phyloP scores from a whole-genome alignment of 345 rosid genomes.

The Lagerstroemia speciosa region DNA sequence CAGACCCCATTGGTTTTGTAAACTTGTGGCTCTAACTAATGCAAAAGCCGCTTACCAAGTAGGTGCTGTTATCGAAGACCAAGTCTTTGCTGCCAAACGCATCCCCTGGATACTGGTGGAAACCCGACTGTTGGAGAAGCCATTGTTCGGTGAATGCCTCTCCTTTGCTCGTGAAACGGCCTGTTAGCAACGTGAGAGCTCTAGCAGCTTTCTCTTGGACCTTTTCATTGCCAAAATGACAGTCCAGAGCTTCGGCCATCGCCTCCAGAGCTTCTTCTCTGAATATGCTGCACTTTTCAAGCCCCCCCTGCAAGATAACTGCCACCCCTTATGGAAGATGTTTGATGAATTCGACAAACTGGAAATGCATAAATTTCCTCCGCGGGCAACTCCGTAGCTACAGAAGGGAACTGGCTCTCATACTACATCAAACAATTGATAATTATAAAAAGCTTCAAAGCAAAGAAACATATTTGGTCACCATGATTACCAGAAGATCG shows the following conservation, averaged over 20 bases:
- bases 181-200: conserved; percentile 48
- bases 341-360: conserved; percentile 1
- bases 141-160: conserved; percentile 30
- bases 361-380: not conserved
- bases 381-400: too few relatives aligned
- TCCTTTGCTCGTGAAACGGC: conserved; percentile 24
- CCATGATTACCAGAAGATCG: conserved; percentile 45
- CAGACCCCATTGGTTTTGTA: not conserved
- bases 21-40: not conserved
- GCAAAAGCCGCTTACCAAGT: conserved; percentile 24
- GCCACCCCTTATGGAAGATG: conserved; percentile 15
- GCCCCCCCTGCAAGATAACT: conserved; percentile 48
- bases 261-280: conserved; percentile 60
- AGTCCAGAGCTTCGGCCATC: conserved; percentile 31
- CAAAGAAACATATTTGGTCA: not conserved
- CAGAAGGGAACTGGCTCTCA: too few relatives aligned
- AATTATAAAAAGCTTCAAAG: not conserved
- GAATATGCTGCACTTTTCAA: conserved; percentile 34
- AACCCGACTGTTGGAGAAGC: conserved; percentile 33
- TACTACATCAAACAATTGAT: too few relatives aligned
- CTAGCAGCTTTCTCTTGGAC: conserved; percentile 49
- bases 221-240: conserved; percentile 17
- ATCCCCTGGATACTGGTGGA: conserved; percentile 14
- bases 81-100: conserved; percentile 13
- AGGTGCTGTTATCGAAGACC: conserved; percentile 1